Percentiles rank a stretch among this genome's conserved stretches.
Conservation (phyloP, 208 protist species). For the Zelonia costaricensis region DNA sequence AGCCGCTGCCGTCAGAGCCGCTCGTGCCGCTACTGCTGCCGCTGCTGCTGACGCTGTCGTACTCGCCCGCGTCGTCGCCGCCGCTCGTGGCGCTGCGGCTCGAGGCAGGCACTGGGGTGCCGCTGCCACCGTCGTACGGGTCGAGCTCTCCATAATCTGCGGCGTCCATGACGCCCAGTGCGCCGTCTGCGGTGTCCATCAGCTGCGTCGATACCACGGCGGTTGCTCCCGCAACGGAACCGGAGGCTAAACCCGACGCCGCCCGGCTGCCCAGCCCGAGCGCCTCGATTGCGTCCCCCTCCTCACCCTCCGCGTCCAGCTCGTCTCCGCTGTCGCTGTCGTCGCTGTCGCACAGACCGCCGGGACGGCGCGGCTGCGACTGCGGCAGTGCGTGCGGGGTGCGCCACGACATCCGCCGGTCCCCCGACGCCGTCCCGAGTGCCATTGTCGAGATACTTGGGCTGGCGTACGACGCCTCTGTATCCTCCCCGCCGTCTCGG, state of each 20-base stretch:
- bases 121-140: too few species aligned
- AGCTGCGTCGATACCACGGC: too few species aligned
- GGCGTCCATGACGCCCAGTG: too few species aligned
- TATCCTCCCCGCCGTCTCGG: slow-evolving; percentile 5
- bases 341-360: too few species aligned
- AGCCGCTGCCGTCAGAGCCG: not conserved
- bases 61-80: not conserved
- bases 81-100: not conserved
- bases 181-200: too few species aligned
- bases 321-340: not conserved
- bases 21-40: not conserved
- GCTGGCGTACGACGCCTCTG: not conserved
- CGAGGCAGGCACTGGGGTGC: too few species aligned
- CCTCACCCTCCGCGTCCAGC: not conserved
- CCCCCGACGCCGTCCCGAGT: not conserved
- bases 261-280: not conserved
- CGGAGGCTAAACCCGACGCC: too few species aligned
- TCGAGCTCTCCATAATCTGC: too few species aligned
- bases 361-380: too few species aligned
- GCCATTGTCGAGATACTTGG: not conserved
- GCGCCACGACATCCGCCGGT: not conserved
- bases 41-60: not conserved
- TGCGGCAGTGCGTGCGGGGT: not conserved
- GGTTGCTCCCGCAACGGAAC: too few species aligned
- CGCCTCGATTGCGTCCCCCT: not conserved